Conservation (phyloP, 805 yeast species). For the Lipomyces lipofer region DNA sequence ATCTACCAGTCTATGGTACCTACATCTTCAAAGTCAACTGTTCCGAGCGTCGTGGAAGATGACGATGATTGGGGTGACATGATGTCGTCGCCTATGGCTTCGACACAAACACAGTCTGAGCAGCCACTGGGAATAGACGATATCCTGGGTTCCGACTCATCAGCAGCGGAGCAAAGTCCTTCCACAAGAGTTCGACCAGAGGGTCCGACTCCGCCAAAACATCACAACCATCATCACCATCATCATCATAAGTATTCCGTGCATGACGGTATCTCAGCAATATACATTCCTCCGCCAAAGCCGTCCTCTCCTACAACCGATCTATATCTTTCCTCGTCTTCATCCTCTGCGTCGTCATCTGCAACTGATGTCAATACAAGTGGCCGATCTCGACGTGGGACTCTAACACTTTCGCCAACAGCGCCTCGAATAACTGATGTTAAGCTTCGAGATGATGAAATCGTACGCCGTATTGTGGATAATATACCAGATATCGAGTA, state of each 20-base stretch:
- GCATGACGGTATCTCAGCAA: not conserved
- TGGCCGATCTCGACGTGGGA: not conserved
- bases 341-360: conserved; percentile 18
- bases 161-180: too few species aligned
- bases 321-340: conserved; percentile 16
- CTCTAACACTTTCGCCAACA: conserved; percentile 28
- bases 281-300: conserved; percentile 25
- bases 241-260: too few species aligned
- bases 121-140: too few species aligned
- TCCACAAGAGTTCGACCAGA: too few species aligned
- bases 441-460: conserved; percentile 31
- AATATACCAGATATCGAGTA: conserved; percentile 21
- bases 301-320: conserved; percentile 18
- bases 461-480: conserved; percentile 30
- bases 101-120: too few species aligned
- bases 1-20: too few species aligned
- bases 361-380: conserved; percentile 4
- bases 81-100: conserved; percentile 17
- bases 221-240: not conserved
- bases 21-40: not conserved
- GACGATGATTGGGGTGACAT: conserved; percentile 24
- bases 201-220: too few species aligned
- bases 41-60: conserved; percentile 7
- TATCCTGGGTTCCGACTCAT: too few species aligned
- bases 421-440: conserved; percentile 25